A percentile compares a stretch with the other conserved stretches of the same genome.
Conservation (phyloP, 208 protist genomes). For the Trichomonas vaginalis region DNA sequence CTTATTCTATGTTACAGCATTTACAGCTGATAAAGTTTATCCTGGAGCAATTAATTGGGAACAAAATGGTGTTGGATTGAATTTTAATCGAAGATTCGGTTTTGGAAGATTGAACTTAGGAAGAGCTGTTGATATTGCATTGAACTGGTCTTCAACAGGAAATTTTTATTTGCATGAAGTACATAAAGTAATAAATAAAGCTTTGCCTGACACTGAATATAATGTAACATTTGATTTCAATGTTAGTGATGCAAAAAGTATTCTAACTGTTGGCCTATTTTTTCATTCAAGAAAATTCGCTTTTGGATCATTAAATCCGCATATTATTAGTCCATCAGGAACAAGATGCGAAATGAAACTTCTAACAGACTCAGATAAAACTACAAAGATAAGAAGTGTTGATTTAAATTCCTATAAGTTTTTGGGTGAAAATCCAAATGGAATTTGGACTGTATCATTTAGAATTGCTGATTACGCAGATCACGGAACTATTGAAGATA, state of each 20-base stretch:
- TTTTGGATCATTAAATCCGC: not conserved
- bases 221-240: not conserved
- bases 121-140: not conserved
- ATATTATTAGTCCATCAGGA: not conserved
- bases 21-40: not conserved
- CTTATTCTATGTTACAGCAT: not conserved
- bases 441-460: not conserved
- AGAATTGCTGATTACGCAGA: not conserved
- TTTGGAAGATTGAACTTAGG: not conserved
- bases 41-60: not conserved
- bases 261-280: not conserved
- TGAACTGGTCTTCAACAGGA: not conserved
- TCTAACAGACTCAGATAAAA: not conserved
- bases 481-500: not conserved
- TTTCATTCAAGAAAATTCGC: not conserved
- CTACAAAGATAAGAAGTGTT: not conserved
- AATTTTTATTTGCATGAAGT: not conserved
- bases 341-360: not conserved
- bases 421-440: not conserved
- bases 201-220: not conserved
- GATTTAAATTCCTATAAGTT: not conserved
- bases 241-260: not conserved
- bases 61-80: not conserved
- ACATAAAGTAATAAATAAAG: not conserved
- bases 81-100: not conserved